A percentile compares a stretch with the other conserved stretches of the same genome.
These are phyloP conservation scores for Infundibulicybe gibba DNA, from an alignment of 768 basidiomycete species.

Conservation along the genomic window DNA sequence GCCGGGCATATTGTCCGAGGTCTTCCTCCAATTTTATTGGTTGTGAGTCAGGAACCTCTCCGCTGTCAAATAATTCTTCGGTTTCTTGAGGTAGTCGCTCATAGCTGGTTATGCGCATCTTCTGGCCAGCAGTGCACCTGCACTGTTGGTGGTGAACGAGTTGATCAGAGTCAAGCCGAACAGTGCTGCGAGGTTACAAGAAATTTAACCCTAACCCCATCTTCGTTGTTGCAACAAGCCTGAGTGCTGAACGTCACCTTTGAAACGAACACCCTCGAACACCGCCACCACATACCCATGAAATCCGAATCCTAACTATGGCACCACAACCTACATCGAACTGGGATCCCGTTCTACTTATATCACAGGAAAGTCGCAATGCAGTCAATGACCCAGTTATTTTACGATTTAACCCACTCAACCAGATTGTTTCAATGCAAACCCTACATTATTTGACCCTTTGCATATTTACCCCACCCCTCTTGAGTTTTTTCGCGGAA, in stretches of 20 bases:
- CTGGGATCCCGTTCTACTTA: conserved; percentile 88
- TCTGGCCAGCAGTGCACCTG: no score
- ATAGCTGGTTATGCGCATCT: not conserved
- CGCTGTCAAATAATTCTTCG: not conserved
- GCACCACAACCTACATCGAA: conserved; percentile 43
- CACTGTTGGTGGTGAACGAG: no score
- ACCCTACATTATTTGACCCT: conserved; percentile 92
- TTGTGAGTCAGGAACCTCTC: not conserved
- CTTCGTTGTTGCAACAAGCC: no score
- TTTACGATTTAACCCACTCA: conserved; percentile 1
- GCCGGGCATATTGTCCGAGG: conserved; percentile 4
- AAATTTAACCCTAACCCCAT: no score
- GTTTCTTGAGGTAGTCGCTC: not conserved
- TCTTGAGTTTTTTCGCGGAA: conserved; percentile 75
- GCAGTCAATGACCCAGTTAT: not conserved
- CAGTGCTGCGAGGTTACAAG: no score
- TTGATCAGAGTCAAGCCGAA: no score
- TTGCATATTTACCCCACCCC: conserved; percentile 74
- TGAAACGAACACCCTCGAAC: no score
- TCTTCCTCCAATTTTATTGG: not conserved
- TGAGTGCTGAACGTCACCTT: no score
- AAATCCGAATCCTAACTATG: conserved; percentile 15
- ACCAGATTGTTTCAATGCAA: conserved; percentile 89
- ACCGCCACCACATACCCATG: no score
- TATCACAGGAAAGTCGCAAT: conserved; percentile 66